Evolutionary conservation across 2,329 filamentous ascomycete genomes (phyloP).

Genomic region (Xenosphaeropsis pyriputrescens): DNA sequence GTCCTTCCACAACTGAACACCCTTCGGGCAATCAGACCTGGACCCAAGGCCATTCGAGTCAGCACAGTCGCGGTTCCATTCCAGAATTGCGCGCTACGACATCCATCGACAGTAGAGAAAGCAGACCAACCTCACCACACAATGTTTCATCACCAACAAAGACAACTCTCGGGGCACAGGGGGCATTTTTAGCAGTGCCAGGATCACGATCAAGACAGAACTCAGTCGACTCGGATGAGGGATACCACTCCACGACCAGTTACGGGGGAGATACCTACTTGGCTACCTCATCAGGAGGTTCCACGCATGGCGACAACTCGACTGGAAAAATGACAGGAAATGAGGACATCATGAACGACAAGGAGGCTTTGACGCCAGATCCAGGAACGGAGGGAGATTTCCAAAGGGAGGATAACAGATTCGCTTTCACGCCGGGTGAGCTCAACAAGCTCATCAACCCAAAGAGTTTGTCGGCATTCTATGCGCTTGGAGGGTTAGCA

Average conservation of each 20-base stretch:
- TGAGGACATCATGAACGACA: conserved; percentile 33
- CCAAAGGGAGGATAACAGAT: conserved; percentile 49
- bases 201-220: conserved; percentile 46
- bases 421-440: conserved; percentile 61
- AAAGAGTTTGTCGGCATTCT: conserved; percentile 62
- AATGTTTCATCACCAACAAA: conserved; percentile 49
- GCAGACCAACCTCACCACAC: conserved; percentile 50
- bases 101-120: conserved; percentile 45
- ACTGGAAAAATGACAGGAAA: conserved; percentile 21
- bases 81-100: conserved; percentile 34
- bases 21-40: conserved; percentile 6
- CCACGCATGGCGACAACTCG: conserved; percentile 25
- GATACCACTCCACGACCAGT: conserved; percentile 31
- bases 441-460: conserved; percentile 67
- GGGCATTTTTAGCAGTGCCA: conserved; percentile 48
- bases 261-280: conserved; percentile 39
- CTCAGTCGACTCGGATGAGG: conserved; percentile 47
- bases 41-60: conserved; percentile 11
- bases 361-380: conserved; percentile 33
- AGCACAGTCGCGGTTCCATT: conserved; percentile 14
- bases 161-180: conserved; percentile 28
- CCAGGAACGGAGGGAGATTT: conserved; percentile 60
- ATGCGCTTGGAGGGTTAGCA: conserved; percentile 56
- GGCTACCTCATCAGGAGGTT: conserved; percentile 18
- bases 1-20: conserved; percentile 16